These are phyloP conservation scores for Aspergillus panamensis DNA, from an alignment of 495 filamentous ascomycete genomes.

Conservation along the genomic window DNA sequence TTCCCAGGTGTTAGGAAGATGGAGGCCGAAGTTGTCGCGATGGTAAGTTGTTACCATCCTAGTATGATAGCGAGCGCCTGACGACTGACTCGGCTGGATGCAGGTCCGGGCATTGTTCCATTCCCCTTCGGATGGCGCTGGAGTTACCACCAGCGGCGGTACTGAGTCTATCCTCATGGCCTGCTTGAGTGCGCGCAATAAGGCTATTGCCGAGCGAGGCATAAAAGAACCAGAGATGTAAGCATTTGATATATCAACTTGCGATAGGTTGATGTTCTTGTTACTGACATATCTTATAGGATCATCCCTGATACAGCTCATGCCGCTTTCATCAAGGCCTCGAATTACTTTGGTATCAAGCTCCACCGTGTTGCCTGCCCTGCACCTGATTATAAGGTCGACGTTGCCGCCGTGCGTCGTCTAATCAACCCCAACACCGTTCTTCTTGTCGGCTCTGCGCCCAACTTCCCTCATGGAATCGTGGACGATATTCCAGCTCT, in stretches of 20 bases:
- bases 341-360: conserved; percentile 92
- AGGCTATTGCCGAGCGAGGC: conserved; percentile 77
- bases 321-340: conserved; percentile 93
- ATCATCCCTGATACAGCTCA: conserved; percentile 93
- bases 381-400: conserved; percentile 78
- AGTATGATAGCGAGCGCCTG: not conserved
- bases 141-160: conserved; percentile 88
- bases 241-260: conserved; percentile 19
- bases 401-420: conserved; percentile 69
- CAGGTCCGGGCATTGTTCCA: conserved; percentile 84
- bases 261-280: not conserved
- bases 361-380: conserved; percentile 87
- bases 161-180: conserved; percentile 98
- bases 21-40: conserved; percentile 97
- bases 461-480: conserved; percentile 97
- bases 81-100: conserved; percentile 5
- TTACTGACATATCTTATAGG: conserved; percentile 45
- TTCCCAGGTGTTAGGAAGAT: conserved; percentile 98
- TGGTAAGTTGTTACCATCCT: conserved; percentile 52
- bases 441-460: conserved; percentile 89
- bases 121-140: conserved; percentile 76
- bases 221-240: conserved; percentile 95
- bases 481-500: conserved; percentile 89
- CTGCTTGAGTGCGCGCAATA: conserved; percentile 80
- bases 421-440: conserved; percentile 97